phyloP scores from a whole-genome alignment of 805 yeast genomes.

The Isabelozyma heimii region DNA sequence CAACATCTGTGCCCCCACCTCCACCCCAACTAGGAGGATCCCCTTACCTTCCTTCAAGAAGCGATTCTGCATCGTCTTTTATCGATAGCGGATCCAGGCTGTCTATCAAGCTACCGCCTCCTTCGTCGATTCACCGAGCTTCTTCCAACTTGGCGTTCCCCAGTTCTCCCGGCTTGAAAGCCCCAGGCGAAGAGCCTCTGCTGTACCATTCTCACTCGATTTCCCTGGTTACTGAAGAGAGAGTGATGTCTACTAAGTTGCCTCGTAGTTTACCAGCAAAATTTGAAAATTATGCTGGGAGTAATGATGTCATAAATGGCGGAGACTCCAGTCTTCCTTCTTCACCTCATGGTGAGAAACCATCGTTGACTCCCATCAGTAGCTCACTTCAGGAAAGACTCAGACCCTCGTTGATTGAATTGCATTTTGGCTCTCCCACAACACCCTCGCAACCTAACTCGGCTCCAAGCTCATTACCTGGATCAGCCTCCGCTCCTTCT shows the following conservation, averaged over 20 bases:
- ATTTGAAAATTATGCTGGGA: neutral
- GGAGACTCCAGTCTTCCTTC: conserved; percentile 7
- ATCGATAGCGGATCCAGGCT: conserved; percentile 5
- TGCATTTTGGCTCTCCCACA: conserved; percentile 15
- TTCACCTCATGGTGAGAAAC: conserved; percentile 10
- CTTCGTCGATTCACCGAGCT: conserved; percentile 15
- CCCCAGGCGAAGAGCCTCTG: neutral
- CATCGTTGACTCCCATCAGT: conserved; percentile 13
- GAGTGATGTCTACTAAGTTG: conserved; percentile 3
- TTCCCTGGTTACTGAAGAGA: neutral
- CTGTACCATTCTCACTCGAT: neutral
- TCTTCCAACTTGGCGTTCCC: conserved; percentile 5
- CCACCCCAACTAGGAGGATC: neutral
- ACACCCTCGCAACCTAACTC: neutral
- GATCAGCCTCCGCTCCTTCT: neutral
- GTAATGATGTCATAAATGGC: neutral
- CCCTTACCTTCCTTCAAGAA: conserved; percentile 1
- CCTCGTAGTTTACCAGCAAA: conserved; percentile 12
- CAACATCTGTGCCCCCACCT: conserved; percentile 3
- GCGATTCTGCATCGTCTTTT: conserved; percentile 1
- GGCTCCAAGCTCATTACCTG: conserved; percentile 1
- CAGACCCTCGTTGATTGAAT: conserved; percentile 35
- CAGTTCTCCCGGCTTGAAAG: neutral
- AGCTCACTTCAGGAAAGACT: conserved; percentile 24
- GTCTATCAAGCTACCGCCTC: conserved; percentile 17